Evolutionary conservation across 2,329 filamentous ascomycete genomes (phyloP).

Genomic region (Aspergillus brunneoviolaceus): DNA sequence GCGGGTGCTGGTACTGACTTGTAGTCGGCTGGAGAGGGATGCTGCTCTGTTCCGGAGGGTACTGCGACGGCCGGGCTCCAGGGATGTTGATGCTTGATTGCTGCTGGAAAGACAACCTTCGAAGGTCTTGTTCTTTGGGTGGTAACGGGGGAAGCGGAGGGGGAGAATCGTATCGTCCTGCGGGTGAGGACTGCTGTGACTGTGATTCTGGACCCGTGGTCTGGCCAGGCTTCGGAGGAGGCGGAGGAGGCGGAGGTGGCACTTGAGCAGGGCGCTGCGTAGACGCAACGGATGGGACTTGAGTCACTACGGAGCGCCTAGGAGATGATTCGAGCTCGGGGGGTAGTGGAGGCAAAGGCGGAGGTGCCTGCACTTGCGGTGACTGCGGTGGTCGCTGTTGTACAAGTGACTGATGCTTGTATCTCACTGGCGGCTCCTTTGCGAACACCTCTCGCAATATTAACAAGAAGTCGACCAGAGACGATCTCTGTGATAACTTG

Average conservation of each 20-base stretch:
- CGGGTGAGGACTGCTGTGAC: slow-evolving; percentile 16
- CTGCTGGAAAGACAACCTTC: slow-evolving; percentile 16
- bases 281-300: slow-evolving; percentile 7
- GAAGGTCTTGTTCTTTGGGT: slow-evolving; percentile 28
- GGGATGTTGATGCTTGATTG: slow-evolving; percentile 13
- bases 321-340: slow-evolving; percentile 55
- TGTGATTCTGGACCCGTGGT: slow-evolving; percentile 17
- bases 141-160: slow-evolving; percentile 42
- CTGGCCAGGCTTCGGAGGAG: slow-evolving; percentile 40
- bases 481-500: slow-evolving; percentile 65
- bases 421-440: slow-evolving; percentile 88
- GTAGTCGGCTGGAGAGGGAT: slow-evolving; percentile 16
- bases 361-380: slow-evolving; percentile 49
- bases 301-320: slow-evolving; percentile 35
- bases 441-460: slow-evolving; percentile 85
- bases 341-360: slow-evolving; percentile 71
- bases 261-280: slow-evolving; percentile 18
- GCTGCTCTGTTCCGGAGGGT: slow-evolving; percentile 30
- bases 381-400: slow-evolving; percentile 37
- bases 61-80: slow-evolving; percentile 22
- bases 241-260: slow-evolving; percentile 27
- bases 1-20: slow-evolving; percentile 16
- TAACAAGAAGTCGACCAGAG: slow-evolving; percentile 75
- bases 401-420: slow-evolving; percentile 54
- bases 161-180: slow-evolving; percentile 31